Conservation (phyloP, 768 basidiomycete species). For the Arthromyces matolae region DNA sequence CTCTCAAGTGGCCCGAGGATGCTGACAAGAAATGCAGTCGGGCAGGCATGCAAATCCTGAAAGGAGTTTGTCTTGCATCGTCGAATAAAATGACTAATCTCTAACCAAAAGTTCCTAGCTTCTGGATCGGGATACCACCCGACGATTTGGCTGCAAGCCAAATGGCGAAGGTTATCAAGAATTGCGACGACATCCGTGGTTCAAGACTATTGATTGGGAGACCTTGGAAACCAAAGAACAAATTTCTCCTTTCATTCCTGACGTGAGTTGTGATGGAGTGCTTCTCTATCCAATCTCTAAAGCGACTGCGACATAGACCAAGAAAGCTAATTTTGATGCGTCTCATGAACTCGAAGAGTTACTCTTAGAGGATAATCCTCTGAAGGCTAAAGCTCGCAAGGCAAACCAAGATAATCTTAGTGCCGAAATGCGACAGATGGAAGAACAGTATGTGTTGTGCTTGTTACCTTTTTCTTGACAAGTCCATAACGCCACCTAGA, state of each 20-base stretch:
- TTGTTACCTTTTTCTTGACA: constrained; percentile 4
- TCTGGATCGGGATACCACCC: constrained; percentile 78
- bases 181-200: constrained; percentile 81
- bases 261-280: constrained; percentile 45
- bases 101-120: constrained; percentile 47
- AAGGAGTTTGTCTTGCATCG: constrained; percentile 54
- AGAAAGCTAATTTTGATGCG: constrained; percentile 98
- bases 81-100: background rate
- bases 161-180: constrained; percentile 78
- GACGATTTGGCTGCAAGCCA: constrained; percentile 80
- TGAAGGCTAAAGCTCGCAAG: constrained; percentile 92
- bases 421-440: constrained; percentile 95
- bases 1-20: constrained; percentile 87
- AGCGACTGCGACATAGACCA: constrained; percentile 53
- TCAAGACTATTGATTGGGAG: constrained; percentile 85
- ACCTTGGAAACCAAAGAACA: constrained; percentile 73
- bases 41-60: constrained; percentile 73
- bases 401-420: constrained; percentile 86
- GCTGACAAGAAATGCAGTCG: constrained; percentile 75
- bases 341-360: constrained; percentile 97
- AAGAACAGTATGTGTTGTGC: constrained; percentile 75
- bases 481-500: constrained; percentile 35
- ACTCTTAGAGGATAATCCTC: constrained; percentile 91
- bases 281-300: constrained; percentile 2
- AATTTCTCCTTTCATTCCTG: constrained; percentile 84